phyloP scores from a whole-genome alignment of 495 filamentous ascomycete genomes.

The Neurospora sp. region DNA sequence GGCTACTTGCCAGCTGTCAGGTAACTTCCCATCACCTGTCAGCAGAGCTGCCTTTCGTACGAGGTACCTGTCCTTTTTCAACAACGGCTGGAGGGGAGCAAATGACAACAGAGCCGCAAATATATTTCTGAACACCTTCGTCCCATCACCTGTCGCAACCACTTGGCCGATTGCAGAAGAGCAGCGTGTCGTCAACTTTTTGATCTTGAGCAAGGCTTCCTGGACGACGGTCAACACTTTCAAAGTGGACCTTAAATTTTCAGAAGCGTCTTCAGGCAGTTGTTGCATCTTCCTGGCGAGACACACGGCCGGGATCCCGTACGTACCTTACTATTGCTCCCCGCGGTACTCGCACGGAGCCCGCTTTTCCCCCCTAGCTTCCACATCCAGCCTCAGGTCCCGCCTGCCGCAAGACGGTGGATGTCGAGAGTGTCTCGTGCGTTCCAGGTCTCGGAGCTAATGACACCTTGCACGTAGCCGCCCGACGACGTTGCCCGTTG shows the following conservation, averaged over 20 bases:
- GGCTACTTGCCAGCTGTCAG: not conserved
- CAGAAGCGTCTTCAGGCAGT: not conserved
- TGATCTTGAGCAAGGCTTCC: not conserved
- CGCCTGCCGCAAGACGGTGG: not conserved
- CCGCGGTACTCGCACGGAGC: not conserved
- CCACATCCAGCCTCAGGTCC: not conserved
- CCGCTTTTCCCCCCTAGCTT: not conserved
- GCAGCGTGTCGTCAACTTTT: not conserved
- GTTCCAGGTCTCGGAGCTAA: conserved; percentile 10
- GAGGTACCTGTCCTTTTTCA: not conserved
- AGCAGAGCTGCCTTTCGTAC: not conserved
- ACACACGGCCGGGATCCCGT: not conserved
- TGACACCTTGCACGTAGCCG: conserved; percentile 19
- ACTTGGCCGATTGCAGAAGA: not conserved
- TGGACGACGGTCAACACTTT: not conserved
- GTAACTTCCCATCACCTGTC: not conserved
- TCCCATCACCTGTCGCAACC: not conserved
- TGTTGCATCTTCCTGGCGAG: not conserved
- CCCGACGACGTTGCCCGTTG: not conserved
- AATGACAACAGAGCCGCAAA: not conserved
- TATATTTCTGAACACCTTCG: not conserved
- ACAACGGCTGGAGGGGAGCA: not conserved
- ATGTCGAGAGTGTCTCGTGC: not conserved
- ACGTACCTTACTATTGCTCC: not conserved
- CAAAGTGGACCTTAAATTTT: not conserved